phyloP scores from a whole-genome alignment of 495 filamentous ascomycete genomes.

The Xylaria scruposa region DNA sequence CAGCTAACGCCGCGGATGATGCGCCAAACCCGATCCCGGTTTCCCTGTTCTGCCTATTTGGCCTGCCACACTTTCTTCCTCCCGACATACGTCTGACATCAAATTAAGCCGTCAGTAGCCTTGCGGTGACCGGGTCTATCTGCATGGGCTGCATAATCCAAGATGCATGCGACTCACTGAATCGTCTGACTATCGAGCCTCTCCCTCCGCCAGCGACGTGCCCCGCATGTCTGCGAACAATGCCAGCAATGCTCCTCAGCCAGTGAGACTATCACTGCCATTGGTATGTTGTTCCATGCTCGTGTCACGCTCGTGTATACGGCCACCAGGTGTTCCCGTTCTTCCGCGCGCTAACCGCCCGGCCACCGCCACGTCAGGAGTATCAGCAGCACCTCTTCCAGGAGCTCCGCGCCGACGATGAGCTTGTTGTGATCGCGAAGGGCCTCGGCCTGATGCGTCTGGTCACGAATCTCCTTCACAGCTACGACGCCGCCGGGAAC shows the following conservation, averaged over 20 bases:
- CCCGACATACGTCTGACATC: neutral
- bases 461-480: constrained; percentile 92
- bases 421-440: constrained; percentile 87
- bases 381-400: constrained; percentile 93
- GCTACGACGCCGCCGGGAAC: constrained; percentile 94
- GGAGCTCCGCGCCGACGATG: constrained; percentile 89
- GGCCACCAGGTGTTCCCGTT: neutral
- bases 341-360: constrained; percentile 9
- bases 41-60: constrained; percentile 23
- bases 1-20: constrained; percentile 28
- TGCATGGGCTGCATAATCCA: constrained; percentile 8
- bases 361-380: constrained; percentile 49
- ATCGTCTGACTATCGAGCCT: constrained; percentile 19
- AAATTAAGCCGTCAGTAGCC: neutral
- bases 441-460: constrained; percentile 90
- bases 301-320: constrained; percentile 14
- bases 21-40: constrained; percentile 32
- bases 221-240: constrained; percentile 59
- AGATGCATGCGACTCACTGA: constrained; percentile 35
- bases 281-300: constrained; percentile 64
- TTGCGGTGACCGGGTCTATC: neutral
- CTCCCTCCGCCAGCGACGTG: constrained; percentile 34
- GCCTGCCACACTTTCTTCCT: neutral
- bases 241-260: constrained; percentile 63
- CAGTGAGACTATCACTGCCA: constrained; percentile 92